Base-by-base conservation (phyloP, 257 asterid genomes). In the Ilex aquifolium region DNA sequence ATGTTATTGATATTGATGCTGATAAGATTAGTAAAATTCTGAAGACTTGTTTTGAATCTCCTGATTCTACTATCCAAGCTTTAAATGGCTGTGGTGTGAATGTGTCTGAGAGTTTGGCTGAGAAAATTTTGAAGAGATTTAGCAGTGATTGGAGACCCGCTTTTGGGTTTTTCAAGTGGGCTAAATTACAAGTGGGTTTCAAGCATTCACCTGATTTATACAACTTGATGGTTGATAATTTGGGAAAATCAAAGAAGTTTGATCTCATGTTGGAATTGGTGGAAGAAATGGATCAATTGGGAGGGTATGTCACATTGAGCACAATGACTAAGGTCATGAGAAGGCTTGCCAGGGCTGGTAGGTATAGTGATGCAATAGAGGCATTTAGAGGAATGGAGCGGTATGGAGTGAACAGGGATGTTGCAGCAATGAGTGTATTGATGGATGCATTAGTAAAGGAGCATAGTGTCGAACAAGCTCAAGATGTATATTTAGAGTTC, bases 111-210 rank as follows among this genome's bases (percentile, higher is more conserved):
- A 32, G 79, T 65, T 72, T 87, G 71, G 75, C 81, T 10, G 85
- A 79, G 87, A 83, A 82, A 72, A 77, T 87, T 49, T 61, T 87
- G 65, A 71, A 64, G 67, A 85, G 97, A 74, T 93, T 89, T 70
- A 79, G 95, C 80, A 77, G 61, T 39, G 95, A 90, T 57, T 93
- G 97, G 97, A 63, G 82, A 56, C 89, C 78, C 6, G 80, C 85
- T 62, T 67, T 72, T 4, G 96, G 99, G 17, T 93, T 86, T 72
- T 93, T 90, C 70, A 84, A 71, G 71, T 93, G 99, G 99, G 88
- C 85, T 5, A 83, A 80, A 68, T 61, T 60, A 62, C 67, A 58
- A n/a, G 74, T 59, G 21, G 85, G 79, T 63, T 46, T 51, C 46
- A 40, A 14, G 31, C 82, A 73, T 73, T 78, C 95, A 0, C 84